phyloP scores from a whole-genome alignment of 345 rosid genomes.

The Lepidium africanum region DNA sequence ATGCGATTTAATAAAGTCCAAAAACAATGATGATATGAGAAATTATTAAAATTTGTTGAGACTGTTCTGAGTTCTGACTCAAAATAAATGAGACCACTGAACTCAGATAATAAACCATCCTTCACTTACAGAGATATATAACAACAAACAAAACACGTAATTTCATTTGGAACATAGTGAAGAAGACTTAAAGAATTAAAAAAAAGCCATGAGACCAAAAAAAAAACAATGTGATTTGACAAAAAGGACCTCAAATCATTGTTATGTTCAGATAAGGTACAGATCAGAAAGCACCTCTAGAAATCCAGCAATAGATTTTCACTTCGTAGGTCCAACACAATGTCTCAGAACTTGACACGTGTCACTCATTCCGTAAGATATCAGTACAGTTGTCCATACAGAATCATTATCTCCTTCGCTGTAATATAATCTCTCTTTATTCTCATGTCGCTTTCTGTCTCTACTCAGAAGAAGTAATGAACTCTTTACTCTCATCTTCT shows the following conservation, averaged over 20 bases:
- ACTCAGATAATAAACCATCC: neutral
- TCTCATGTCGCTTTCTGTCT: slow-evolving; percentile 30
- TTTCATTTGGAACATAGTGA: neutral
- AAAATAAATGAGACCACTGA: neutral
- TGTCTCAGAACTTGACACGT: slow-evolving; percentile 22
- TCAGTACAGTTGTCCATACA: slow-evolving; percentile 17
- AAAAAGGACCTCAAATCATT: slow-evolving; percentile 27
- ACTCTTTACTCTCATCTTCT: slow-evolving; percentile 4
- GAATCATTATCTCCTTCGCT: slow-evolving; percentile 28
- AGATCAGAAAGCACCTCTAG: slow-evolving; percentile 23
- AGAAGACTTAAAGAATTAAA: neutral
- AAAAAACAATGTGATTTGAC: neutral
- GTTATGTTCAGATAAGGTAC: slow-evolving; percentile 21
- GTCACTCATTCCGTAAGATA: slow-evolving; percentile 1
- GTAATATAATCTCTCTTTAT: slow-evolving; percentile 21
- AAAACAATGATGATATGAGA: neutral
- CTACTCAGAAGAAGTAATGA: too few relatives aligned
- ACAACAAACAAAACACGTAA: slow-evolving; percentile 3
- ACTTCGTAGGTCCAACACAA: slow-evolving; percentile 1
- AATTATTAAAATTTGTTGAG: neutral
- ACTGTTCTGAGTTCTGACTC: neutral
- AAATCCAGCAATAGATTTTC: slow-evolving; percentile 23
- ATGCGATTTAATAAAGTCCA: neutral
- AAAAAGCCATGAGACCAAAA: neutral
- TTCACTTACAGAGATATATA: too few relatives aligned